A percentile compares a stretch with the other conserved stretches of the same genome.
Evolutionary conservation across 108 stramenopile species (phyloP).

Genomic region (Skeletonema menzelii): DNA sequence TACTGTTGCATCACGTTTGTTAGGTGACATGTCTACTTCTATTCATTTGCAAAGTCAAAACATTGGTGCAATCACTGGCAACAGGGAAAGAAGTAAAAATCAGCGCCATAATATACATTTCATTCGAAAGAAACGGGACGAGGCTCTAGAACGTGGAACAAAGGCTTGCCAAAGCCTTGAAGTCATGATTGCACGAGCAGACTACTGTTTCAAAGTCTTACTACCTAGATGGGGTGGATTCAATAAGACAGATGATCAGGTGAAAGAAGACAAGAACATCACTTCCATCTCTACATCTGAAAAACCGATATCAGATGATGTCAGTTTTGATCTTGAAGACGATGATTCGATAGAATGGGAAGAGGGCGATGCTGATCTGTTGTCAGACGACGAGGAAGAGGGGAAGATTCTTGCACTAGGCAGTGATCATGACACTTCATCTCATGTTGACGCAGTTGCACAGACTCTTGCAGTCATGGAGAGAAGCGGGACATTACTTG

Average conservation of each 20-base stretch:
- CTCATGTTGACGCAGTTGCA: constrained; percentile 30
- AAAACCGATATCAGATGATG: not conserved
- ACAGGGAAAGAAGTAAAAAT: not conserved
- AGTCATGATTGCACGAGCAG: constrained; percentile 29
- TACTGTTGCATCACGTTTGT: constrained; percentile 34
- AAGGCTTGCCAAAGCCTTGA: constrained; percentile 24
- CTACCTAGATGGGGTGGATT: constrained; percentile 49
- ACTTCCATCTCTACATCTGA: not conserved
- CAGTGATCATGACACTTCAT: not conserved
- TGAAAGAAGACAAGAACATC: not conserved
- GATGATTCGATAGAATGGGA: constrained; percentile 48
- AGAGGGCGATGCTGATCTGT: constrained; percentile 31
- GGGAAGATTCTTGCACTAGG: not conserved
- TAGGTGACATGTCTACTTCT: constrained; percentile 13
- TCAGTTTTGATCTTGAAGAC: constrained; percentile 10
- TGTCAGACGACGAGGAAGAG: not conserved
- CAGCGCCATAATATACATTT: not conserved
- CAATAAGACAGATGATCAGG: not conserved
- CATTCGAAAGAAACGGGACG: constrained; percentile 29
- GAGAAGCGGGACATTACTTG: constrained; percentile 35
- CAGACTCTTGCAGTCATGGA: constrained; percentile 43
- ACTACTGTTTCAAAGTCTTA: constrained; percentile 27
- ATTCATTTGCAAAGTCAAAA: not conserved
- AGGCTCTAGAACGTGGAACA: constrained; percentile 18
- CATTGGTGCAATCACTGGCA: not conserved